Percentiles rank a stretch among this genome's conserved stretches.
phyloP scores from a whole-genome alignment of 2,329 filamentous ascomycete genomes.

The Aureobasidium melanogenum region DNA sequence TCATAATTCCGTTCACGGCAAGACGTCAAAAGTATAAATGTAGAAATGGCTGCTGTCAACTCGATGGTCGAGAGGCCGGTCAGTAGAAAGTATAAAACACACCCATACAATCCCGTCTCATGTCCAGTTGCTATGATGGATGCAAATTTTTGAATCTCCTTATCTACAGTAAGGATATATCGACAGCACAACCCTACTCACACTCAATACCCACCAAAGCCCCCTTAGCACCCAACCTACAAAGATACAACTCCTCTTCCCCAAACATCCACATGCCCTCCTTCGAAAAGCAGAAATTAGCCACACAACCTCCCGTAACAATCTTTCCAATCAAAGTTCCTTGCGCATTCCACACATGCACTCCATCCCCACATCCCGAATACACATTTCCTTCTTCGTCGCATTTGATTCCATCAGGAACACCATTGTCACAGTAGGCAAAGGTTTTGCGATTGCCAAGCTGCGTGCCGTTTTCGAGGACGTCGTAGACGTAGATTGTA shows the following conservation, averaged over 20 bases:
- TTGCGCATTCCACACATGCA: conserved; percentile 44
- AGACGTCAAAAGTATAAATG: neutral
- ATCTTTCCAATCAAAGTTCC: conserved; percentile 50
- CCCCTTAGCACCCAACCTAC: conserved; percentile 13
- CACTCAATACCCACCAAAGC: conserved; percentile 15
- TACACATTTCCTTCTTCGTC: conserved; percentile 49
- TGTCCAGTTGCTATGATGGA: accelerated
- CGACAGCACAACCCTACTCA: neutral
- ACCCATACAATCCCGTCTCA: neutral
- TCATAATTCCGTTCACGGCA: too few relatives aligned
- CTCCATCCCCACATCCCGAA: conserved; percentile 45
- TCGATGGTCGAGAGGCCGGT: too few relatives aligned
- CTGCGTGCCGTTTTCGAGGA: conserved; percentile 22
- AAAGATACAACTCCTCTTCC: conserved; percentile 17
- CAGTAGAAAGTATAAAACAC: neutral
- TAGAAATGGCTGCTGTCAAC: neutral
- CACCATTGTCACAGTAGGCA: conserved; percentile 43
- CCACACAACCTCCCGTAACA: conserved; percentile 34
- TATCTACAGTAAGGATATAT: neutral
- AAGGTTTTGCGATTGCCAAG: conserved; percentile 35
- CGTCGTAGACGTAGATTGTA: conserved; percentile 30
- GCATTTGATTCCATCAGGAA: conserved; percentile 52
- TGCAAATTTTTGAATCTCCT: neutral
- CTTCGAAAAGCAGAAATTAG: conserved; percentile 25
- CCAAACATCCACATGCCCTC: conserved; percentile 19